Base-by-base conservation (phyloP, 371 early-diverging fungal species). In the Batkoa obscura region DNA sequence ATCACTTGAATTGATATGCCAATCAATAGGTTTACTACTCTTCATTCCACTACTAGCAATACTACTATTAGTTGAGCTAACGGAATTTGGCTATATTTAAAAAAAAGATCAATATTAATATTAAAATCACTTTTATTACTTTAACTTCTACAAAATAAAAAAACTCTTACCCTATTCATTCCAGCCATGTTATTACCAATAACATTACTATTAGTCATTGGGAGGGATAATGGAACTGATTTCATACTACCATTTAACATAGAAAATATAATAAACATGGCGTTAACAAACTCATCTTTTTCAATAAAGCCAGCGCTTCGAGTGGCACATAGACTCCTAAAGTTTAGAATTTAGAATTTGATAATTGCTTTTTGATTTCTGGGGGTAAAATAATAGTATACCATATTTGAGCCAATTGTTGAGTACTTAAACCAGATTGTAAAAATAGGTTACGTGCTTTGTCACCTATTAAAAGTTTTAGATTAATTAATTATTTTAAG, bases 1-100 rank as follows among this genome's bases (percentile, higher is more conserved):
- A 50, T 50, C 50, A 30, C 50, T 50, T 4, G 55, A 54, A 43
- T n/a, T n/a, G 32, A 54, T 42, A 31, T 54, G 55, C 55, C 55
- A 54, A n/a, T 54, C 55, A 34, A 50, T 31, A 3, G 3, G 41
- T n/a, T n/a, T n/a, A n/a, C n/a, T n/a, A n/a, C n/a, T n/a, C n/a
- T n/a, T n/a, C n/a, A n/a, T n/a, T n/a, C n/a, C n/a, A n/a, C n/a
- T n/a, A n/a, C n/a, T n/a, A n/a, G n/a, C n/a, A n/a, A n/a, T n/a
- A n/a, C n/a, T n/a, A n/a, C n/a, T n/a, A n/a, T n/a, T n/a, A n/a
- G n/a, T n/a, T n/a, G n/a, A n/a, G n/a, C n/a, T n/a, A n/a, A n/a
- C n/a, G 13, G 13, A 5, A 13, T 8, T 39, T 39, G 13, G 41
- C 13, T 31, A 12, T 50, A 34, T 34, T 8, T 50, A 36, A 34